phyloP scores from a whole-genome alignment of 768 basidiomycete species.

The Asterophora lycoperdoides region DNA sequence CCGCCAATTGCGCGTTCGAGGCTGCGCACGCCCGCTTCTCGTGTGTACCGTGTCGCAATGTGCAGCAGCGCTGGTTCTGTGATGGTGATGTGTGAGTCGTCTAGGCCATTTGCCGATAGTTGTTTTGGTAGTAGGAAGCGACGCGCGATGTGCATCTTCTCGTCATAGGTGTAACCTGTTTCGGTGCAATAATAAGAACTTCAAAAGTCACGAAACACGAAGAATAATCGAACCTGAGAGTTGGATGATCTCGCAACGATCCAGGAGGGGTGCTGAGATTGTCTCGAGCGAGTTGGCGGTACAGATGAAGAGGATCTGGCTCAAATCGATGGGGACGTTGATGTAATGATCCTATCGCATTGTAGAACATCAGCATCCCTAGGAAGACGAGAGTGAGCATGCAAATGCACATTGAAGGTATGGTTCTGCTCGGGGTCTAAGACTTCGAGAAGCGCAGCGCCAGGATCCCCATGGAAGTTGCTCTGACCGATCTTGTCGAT shows the following conservation, averaged over 20 bases:
- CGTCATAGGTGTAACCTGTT: constrained; percentile 80
- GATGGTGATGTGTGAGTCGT: constrained; percentile 54
- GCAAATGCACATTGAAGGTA: constrained; percentile 58
- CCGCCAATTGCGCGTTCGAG: constrained; percentile 84
- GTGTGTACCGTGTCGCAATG: constrained; percentile 76
- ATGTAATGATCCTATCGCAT: constrained; percentile 78
- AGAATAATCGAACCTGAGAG: constrained; percentile 50
- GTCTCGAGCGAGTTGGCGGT: constrained; percentile 90
- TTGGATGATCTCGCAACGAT: constrained; percentile 86
- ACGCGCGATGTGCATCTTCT: constrained; percentile 87
- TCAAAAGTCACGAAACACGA: background rate
- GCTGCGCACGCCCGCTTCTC: constrained; percentile 90
- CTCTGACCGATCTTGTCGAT: constrained; percentile 87
- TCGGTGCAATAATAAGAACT: background rate
- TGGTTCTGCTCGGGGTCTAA: constrained; percentile 94
- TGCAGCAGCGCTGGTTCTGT: constrained; percentile 67
- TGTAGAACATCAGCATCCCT: background rate
- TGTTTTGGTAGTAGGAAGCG: constrained; percentile 90
- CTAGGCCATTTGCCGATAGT: constrained; percentile 70
- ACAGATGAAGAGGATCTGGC: constrained; percentile 87
- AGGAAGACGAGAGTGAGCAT: background rate
- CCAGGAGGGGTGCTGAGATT: constrained; percentile 81
- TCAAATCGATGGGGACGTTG: constrained; percentile 83
- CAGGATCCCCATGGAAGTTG: constrained; percentile 90
- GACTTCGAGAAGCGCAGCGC: constrained; percentile 86